Percentiles rank a stretch among this genome's conserved stretches.
These are phyloP conservation scores for Musa balbisiana DNA, from an alignment of 202 grass and related monocot species.

Conservation along the genomic window DNA sequence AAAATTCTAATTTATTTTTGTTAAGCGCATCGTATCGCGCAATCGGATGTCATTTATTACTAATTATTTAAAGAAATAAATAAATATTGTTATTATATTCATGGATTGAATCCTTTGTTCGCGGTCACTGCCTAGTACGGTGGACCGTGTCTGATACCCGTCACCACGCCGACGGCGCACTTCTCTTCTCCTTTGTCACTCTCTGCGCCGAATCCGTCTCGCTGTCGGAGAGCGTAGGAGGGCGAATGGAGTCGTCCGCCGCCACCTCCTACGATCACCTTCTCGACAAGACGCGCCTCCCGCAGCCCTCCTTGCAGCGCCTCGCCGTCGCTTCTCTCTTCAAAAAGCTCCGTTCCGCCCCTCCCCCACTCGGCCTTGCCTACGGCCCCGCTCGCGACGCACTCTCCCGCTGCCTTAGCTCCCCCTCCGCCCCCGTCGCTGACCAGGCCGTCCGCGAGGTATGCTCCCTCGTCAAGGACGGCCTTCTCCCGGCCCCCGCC, in stretches of 20 bases:
- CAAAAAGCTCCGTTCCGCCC: constrained; percentile 50
- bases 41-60: too few relatives aligned
- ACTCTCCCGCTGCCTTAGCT: constrained; percentile 41
- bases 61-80: too few relatives aligned
- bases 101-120: too few relatives aligned
- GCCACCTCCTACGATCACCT: constrained; percentile 31
- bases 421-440: constrained; percentile 30
- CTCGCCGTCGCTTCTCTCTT: constrained; percentile 68
- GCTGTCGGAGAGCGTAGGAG: neutral
- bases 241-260: neutral
- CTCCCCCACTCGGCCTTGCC: constrained; percentile 27
- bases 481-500: constrained; percentile 36
- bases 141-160: too few relatives aligned
- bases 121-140: too few relatives aligned
- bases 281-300: constrained; percentile 50
- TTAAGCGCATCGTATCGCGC: too few relatives aligned
- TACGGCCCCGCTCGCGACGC: constrained; percentile 44
- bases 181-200: neutral
- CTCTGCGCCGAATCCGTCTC: neutral
- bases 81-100: too few relatives aligned
- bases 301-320: constrained; percentile 59
- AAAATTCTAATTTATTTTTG: too few relatives aligned
- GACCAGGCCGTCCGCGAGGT: constrained; percentile 38
- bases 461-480: constrained; percentile 33
- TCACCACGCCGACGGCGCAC: too few relatives aligned